Conservation (phyloP, 768 basidiomycete genomes). For the Suillus plorans region DNA sequence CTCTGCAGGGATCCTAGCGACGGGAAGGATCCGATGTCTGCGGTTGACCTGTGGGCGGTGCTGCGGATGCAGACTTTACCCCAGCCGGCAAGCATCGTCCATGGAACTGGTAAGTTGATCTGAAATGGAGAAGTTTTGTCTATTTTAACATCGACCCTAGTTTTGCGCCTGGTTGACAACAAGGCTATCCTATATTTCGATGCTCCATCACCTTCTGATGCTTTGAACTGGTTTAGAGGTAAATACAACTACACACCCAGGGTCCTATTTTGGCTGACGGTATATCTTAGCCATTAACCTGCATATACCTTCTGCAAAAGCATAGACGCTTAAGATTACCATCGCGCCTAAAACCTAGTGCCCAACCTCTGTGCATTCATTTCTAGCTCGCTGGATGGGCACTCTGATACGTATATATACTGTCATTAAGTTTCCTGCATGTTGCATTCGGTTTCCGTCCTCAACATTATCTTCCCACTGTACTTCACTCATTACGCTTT, state of each 20-base stretch:
- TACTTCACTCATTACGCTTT: slow-evolving; percentile 17
- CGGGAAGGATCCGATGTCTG: slow-evolving; percentile 69
- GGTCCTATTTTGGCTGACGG: slow-evolving; percentile 4
- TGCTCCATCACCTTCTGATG: slow-evolving; percentile 79
- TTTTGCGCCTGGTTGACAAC: slow-evolving; percentile 86
- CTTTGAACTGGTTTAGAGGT: slow-evolving; percentile 91
- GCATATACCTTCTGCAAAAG: slow-evolving; percentile 81
- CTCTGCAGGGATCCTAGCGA: slow-evolving; percentile 85
- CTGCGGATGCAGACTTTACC: slow-evolving; percentile 92
- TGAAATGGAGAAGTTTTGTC: neutral
- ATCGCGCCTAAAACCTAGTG: slow-evolving; percentile 1
- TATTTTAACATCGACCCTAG: slow-evolving; percentile 36
- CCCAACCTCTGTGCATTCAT: neutral
- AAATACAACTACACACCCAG: slow-evolving; percentile 14
- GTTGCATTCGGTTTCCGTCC: slow-evolving; percentile 25
- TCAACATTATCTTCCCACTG: slow-evolving; percentile 31
- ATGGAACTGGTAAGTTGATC: slow-evolving; percentile 67
- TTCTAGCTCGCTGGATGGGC: slow-evolving; percentile 17
- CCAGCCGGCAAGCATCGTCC: slow-evolving; percentile 87
- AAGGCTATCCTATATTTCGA: slow-evolving; percentile 91
- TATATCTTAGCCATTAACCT: slow-evolving; percentile 72
- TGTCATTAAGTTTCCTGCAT: slow-evolving; percentile 32
- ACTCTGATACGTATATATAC: slow-evolving; percentile 34
- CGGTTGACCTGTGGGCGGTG: slow-evolving; percentile 95
- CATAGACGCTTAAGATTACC: slow-evolving; percentile 39